Conservation (phyloP, 2,329 filamentous ascomycete genomes). For the Keithomyces neogunnii region DNA sequence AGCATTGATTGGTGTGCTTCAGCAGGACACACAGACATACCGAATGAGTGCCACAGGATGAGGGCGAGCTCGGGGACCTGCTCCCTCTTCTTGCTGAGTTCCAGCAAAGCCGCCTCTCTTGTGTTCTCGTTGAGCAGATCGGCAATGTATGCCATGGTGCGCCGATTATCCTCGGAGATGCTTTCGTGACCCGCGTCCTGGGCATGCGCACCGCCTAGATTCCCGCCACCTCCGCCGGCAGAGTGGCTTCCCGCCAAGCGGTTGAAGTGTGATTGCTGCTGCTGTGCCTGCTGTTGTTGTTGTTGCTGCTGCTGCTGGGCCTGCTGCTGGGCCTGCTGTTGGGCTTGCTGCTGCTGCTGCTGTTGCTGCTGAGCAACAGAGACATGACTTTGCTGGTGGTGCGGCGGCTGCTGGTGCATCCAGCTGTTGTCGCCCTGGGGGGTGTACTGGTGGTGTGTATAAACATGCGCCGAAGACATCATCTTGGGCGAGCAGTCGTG, state of each 20-base stretch:
- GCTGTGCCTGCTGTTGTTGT: constrained; percentile 37
- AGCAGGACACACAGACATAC: constrained; percentile 40
- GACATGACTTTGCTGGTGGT: constrained; percentile 51
- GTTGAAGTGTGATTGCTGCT: constrained; percentile 55
- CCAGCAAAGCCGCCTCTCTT: constrained; percentile 82
- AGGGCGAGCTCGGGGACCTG: constrained; percentile 94
- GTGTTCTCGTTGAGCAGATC: constrained; percentile 82
- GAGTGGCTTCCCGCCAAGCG: constrained; percentile 62
- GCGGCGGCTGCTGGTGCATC: constrained; percentile 58
- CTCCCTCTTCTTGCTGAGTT: constrained; percentile 97
- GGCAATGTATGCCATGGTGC: constrained; percentile 88
- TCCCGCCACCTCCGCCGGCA: constrained; percentile 32
- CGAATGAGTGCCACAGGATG: constrained; percentile 97
- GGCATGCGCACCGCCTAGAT: constrained; percentile 37
- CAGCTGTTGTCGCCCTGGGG: constrained; percentile 54
- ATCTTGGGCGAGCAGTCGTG: constrained; percentile 30
- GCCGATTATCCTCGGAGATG: constrained; percentile 81
- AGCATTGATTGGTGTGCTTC: neutral
- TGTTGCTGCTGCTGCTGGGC: constrained; percentile 44
- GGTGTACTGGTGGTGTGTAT: constrained; percentile 59
- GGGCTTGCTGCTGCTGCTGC: constrained; percentile 30
- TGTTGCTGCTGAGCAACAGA: constrained; percentile 42
- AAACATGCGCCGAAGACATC: constrained; percentile 57
- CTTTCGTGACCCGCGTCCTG: constrained; percentile 54
- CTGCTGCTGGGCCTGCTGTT: constrained; percentile 31